Evolutionary conservation across 2,329 filamentous ascomycete species (phyloP).

Genomic region (Byssothecium circinans): DNA sequence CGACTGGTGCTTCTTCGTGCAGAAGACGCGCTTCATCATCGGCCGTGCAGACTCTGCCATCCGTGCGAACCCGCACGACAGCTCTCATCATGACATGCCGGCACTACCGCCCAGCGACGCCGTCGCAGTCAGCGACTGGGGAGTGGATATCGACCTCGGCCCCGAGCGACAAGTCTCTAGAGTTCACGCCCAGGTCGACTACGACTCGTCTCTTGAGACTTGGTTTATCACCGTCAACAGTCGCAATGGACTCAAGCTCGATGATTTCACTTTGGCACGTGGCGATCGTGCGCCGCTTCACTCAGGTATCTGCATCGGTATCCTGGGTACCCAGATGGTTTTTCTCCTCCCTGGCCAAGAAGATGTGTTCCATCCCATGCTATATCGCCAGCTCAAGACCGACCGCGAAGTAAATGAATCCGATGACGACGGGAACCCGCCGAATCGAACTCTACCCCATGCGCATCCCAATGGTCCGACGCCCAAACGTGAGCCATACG

Average conservation of each 20-base stretch:
- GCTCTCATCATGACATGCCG: constrained; percentile 28
- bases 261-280: constrained; percentile 70
- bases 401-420: constrained; percentile 41
- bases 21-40: constrained; percentile 73
- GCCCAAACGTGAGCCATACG: constrained; percentile 41
- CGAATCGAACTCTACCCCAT: constrained; percentile 36
- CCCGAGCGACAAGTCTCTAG: constrained; percentile 55
- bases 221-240: constrained; percentile 90
- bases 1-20: constrained; percentile 84
- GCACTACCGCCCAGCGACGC: constrained; percentile 26
- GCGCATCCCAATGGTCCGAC: constrained; percentile 38
- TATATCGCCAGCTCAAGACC: constrained; percentile 61
- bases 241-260: constrained; percentile 85
- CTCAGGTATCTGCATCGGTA: constrained; percentile 89
- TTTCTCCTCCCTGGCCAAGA: constrained; percentile 86
- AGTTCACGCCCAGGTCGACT: constrained; percentile 53
- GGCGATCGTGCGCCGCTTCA: constrained; percentile 67
- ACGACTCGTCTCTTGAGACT: constrained; percentile 51
- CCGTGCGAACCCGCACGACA: constrained; percentile 32
- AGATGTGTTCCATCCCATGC: constrained; percentile 68
- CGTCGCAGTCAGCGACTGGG: constrained; percentile 41
- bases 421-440: constrained; percentile 41
- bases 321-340: constrained; percentile 95
- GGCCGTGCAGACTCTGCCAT: constrained; percentile 56
- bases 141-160: constrained; percentile 80